A percentile compares a stretch with the other conserved stretches of the same genome.
Evolutionary conservation across 306 rosid species (phyloP).

Genomic region (Acmispon strigosus): DNA sequence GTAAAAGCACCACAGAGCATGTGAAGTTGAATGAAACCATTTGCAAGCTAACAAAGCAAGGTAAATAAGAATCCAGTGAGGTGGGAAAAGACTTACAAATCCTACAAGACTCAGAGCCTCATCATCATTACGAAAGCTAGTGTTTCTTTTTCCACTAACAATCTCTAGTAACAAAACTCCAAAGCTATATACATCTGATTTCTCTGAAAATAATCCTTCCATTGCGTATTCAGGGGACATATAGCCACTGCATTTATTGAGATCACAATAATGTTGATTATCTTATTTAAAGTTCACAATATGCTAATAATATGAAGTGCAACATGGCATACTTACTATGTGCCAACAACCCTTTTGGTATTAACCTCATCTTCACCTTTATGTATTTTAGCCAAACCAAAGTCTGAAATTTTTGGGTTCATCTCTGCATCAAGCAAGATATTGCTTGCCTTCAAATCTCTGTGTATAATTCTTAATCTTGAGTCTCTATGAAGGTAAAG

Average conservation of each 20-base stretch:
- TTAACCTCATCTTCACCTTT: slow-evolving; percentile 20
- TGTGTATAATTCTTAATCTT: slow-evolving; percentile 28
- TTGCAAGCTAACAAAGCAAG: neutral
- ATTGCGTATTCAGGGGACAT: slow-evolving; percentile 34
- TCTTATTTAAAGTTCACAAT: neutral
- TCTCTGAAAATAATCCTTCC: slow-evolving; percentile 30
- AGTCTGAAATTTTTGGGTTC: slow-evolving; percentile 33
- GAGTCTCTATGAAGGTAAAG: slow-evolving; percentile 34
- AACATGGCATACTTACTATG: slow-evolving; percentile 21
- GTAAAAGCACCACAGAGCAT: neutral
- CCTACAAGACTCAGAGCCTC: slow-evolving; percentile 25
- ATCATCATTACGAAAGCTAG: slow-evolving; percentile 25
- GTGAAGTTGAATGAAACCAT: neutral
- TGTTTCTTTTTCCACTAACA: slow-evolving; percentile 29
- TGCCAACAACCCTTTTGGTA: slow-evolving; percentile 33
- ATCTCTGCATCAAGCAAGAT: slow-evolving; percentile 25
- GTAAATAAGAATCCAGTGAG: neutral
- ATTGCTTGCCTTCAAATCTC: slow-evolving; percentile 34
- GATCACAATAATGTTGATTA: neutral
- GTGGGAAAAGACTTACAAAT: slow-evolving; percentile 14
- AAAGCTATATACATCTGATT: slow-evolving; percentile 27
- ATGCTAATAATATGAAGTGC: neutral
- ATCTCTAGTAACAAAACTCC: slow-evolving; percentile 29
- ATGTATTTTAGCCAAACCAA: slow-evolving; percentile 32
- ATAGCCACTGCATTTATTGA: slow-evolving; percentile 21